A percentile compares a stretch with the other conserved stretches of the same genome.
Conservation (phyloP, 495 filamentous ascomycete genomes). For the Neurospora sp. region DNA sequence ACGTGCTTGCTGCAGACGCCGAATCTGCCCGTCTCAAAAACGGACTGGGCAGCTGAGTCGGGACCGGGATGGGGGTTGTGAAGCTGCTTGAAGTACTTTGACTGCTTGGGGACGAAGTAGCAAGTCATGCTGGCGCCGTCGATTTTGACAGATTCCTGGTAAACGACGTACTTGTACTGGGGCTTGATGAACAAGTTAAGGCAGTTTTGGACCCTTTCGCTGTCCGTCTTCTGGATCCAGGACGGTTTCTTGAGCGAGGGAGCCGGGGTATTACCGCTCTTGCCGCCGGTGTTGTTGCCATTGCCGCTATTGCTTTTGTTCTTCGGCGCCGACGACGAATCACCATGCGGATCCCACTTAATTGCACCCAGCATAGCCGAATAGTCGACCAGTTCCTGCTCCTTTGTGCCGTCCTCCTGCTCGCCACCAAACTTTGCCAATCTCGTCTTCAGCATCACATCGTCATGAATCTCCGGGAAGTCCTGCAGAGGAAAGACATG, state of each 20-base stretch:
- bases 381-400: background rate
- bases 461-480: conserved; percentile 1
- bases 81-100: conserved; percentile 3
- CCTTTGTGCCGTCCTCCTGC: background rate
- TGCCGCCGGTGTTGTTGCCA: too few relatives aligned
- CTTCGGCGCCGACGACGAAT: background rate
- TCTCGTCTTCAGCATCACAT: background rate
- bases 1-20: conserved; percentile 17
- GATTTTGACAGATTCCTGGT: conserved; percentile 19
- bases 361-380: conserved; percentile 3
- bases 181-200: conserved; percentile 19
- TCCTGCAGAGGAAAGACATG: conserved; percentile 4
- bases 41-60: background rate
- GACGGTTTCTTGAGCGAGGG: conserved; percentile 3
- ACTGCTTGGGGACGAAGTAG: conserved; percentile 12
- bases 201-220: conserved; percentile 18
- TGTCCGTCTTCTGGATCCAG: conserved; percentile 15
- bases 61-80: background rate
- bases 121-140: conserved; percentile 15
- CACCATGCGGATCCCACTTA: conserved; percentile 6
- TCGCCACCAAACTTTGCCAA: background rate
- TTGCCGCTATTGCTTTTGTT: background rate
- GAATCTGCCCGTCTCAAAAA: conserved; percentile 12
- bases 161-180: conserved; percentile 10
- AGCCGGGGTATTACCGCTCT: background rate